Evolutionary conservation across 2,329 filamentous ascomycete species (phyloP), one percentile per base, ranked within the genome.

Genomic region (Orbilia ellipsospora): DNA sequence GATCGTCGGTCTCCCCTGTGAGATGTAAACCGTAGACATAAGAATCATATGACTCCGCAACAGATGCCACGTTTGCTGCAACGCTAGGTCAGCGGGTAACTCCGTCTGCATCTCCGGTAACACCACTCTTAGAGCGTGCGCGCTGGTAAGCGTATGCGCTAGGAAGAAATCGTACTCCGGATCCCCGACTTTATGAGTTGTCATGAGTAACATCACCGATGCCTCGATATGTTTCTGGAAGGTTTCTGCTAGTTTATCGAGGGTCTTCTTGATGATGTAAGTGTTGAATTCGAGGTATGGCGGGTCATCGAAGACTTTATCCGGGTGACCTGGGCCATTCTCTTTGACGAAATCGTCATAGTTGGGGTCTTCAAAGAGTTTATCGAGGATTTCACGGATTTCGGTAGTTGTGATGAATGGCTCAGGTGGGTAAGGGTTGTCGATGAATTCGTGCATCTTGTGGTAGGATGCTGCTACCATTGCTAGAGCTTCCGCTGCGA

Each of bases 11-110:
- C 94, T 87, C 26, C 90, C 83, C 80, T 92, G 90, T 1, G 89
- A 84, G 63, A 97, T 88, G 81, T 95, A 98, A 10, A 94, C 87
- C 0, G 89, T 87, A 50, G 97, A 82, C 0, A 90, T 88, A 50
- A 97, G 87, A 4, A 99, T 84, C 92, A 93, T 97, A 93, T 95
- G 98, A 81, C 96, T 90, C 45, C 91, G 86, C 7, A 98, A 85
- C 3, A 99, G 84, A 20, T 84, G 84, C 54, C 93, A 82, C 78
- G 97, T 94, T 79, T 90, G 90, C 79, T 88, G 88, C 13, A 86
- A 82, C 4, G 55, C 55, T 18, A 20, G 15, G 1, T 16, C 5
- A 4, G 15, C 18, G 4, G 36, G 18, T 4, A 59, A n/a, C n/a
- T 18, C 42, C 2, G 36, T 57, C 0, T 93, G 93, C 10, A 97